Percentiles rank a stretch among this genome's conserved stretches.
phyloP scores from a whole-genome alignment of 176 grass and related monocot genomes.

The Calamus simplicifolius region DNA sequence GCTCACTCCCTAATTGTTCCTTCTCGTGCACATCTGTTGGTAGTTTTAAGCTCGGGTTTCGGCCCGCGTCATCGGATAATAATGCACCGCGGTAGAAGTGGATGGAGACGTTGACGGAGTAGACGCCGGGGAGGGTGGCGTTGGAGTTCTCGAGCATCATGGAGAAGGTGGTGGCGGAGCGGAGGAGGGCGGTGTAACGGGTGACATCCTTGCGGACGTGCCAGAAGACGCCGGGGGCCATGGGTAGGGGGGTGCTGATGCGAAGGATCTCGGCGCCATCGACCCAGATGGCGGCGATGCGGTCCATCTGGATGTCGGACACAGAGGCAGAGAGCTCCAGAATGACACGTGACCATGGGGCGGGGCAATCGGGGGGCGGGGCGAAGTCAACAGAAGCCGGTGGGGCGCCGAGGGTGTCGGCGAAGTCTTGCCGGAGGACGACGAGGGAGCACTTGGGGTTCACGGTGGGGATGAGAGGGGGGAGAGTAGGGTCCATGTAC shows the following conservation, averaged over 20 bases:
- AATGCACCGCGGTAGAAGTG: background rate
- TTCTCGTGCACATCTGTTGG: background rate
- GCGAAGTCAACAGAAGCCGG: slow-evolving; percentile 1
- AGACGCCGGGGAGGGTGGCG: slow-evolving; percentile 2
- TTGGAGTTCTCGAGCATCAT: slow-evolving; percentile 19
- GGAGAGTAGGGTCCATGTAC: slow-evolving; percentile 10
- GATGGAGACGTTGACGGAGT: slow-evolving; percentile 5
- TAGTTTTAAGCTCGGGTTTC: slow-evolving; percentile 8
- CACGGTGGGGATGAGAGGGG: background rate
- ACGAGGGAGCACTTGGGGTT: background rate
- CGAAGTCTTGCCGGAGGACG: slow-evolving; percentile 4
- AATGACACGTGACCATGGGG: slow-evolving; percentile 9
- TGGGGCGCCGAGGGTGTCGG: background rate
- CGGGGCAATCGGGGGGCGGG: slow-evolving; percentile 1
- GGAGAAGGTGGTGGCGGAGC: background rate
- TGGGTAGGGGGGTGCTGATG: slow-evolving; percentile 7
- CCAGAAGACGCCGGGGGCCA: background rate
- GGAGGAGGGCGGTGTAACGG: background rate
- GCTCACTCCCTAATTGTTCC: too few species aligned
- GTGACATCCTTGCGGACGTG: slow-evolving; percentile 11
- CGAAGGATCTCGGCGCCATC: slow-evolving; percentile 7
- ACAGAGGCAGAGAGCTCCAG: background rate
- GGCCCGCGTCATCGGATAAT: too few species aligned
- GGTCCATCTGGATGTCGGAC: slow-evolving; percentile 4
- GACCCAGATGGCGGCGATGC: slow-evolving; percentile 4